Base-by-base conservation (phyloP, 352 stramenopile species). In the Phytopythium helicoides region DNA sequence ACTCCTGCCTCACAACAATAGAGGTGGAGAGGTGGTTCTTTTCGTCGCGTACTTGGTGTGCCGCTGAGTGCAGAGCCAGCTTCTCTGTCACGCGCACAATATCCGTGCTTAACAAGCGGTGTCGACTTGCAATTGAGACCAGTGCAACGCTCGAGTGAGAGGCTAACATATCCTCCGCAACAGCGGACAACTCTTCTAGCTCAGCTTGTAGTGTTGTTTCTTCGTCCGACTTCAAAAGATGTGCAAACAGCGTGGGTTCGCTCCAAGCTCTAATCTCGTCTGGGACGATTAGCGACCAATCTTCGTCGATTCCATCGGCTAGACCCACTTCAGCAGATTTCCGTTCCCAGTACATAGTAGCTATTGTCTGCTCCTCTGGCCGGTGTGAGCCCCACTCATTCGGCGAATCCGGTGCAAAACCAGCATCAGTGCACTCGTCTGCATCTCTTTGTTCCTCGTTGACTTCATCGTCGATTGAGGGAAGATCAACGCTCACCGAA, bases 11-110 rank as follows among this genome's bases (percentile, higher is more conserved):
- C 28, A 41, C 47, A 58, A 0, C 11, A 6, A 26, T 15, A 25
- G 34, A 1, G 23, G 4, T 12, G 1, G 16, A 54, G 15, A 45
- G 33, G 9, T 54, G 47, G 6, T 36, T 26, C 19, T 55, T 37
- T 22, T 42, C 34, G 14, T 45, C 47, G 9, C 34, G 34, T 7
- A 78, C 54, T 45, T 83, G 75, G 23, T 41, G 58, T 3, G 66
- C 67, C 12, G 72, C 75, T 35, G 51, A 76, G 44, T 86, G 75
- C 1, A 81, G 52, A 7, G 65, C 70, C 25, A 84, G 58, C 47
- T 65, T 73, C 12, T 81, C 68, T 3, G 72, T 58, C 1, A 49
- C 54, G 14, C 46, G 49, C 6, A 66, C 48, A 21, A 53, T 56
- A 38, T 53, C 47, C 21, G 19, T 22, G 34, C 47, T 35, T 12